phyloP scores from a whole-genome alignment of 164 flowering plant genomes.

The Nymphaea thermarum region DNA sequence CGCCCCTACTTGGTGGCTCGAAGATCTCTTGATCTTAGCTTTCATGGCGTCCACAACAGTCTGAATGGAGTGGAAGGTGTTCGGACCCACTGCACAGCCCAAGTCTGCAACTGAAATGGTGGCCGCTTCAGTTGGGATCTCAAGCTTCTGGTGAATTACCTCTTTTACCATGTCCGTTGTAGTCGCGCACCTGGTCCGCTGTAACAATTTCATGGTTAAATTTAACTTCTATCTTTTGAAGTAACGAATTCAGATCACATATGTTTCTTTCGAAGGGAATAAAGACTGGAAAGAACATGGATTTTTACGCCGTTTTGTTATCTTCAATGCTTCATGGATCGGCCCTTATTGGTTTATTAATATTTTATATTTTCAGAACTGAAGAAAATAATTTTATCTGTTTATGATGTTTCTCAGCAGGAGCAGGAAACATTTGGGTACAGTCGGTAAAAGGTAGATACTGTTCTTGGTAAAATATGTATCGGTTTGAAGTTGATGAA shows the following conservation, averaged over 20 bases:
- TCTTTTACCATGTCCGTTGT: not conserved
- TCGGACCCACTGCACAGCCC: slow-evolving; percentile 19
- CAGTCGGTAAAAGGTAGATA: no score
- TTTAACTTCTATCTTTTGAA: no score
- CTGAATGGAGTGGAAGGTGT: slow-evolving; percentile 10
- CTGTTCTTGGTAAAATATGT: no score
- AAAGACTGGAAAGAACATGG: not conserved
- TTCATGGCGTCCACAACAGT: slow-evolving; percentile 5
- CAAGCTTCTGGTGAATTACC: not conserved
- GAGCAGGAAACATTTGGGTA: no score
- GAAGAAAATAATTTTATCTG: no score
- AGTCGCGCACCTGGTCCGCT: no score
- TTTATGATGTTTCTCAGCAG: no score
- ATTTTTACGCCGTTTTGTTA: not conserved
- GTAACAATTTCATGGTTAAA: no score
- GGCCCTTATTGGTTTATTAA: no score
- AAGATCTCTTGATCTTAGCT: not conserved
- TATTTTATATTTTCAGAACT: not conserved
- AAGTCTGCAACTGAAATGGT: slow-evolving; percentile 7
- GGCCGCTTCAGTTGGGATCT: not conserved
- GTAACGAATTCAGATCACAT: not conserved
- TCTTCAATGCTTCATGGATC: not conserved
- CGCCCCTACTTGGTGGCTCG: not conserved
- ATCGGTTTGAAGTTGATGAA: not conserved
- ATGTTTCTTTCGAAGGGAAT: not conserved